Evolutionary conservation across 768 basidiomycete genomes (phyloP), one percentile per base, ranked within the genome.

Genomic region (Pisolithus sp.): DNA sequence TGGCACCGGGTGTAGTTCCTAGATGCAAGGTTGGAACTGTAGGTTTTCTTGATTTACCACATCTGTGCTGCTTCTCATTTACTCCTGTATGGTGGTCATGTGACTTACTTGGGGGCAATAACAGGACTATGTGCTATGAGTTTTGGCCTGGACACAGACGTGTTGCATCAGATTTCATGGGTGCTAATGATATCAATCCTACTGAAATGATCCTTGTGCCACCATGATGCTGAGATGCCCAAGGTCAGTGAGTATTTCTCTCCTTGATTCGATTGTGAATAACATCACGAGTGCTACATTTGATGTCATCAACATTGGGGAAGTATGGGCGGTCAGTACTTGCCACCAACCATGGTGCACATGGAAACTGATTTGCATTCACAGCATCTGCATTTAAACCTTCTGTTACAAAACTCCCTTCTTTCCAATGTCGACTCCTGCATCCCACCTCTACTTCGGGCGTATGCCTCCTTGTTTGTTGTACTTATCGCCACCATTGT

Each of bases 81-180:
- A 20, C 40, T 49, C 38, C 49, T 21, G 42, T 5, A 26, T 2
- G 23, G 39, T 49, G 12, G 34, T n/a, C n/a, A n/a, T 31, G 41
- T 36, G 21, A n/a, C 34, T 48, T 21, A 43, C 50, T 34, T 53
- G 38, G 4, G 24, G 4, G 5, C 31, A 98, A n/a, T n/a, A n/a
- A n/a, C n/a, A n/a, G n/a, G n/a, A n/a, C n/a, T n/a, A n/a, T n/a
- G n/a, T n/a, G n/a, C 71, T 98, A 92, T 67, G 96, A 96, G 49
- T 99, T 99, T 67, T 96, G 98, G 71, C 96, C 96, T 31, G 96
- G 96, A 64, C 97, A 95, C 73, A 85, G 95, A 71, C 91, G 93
- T 65, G 89, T 93, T 59, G 89, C 90, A 48, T 85, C 86, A 62
- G 93, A 96, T 63, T 91, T 97, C 72, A 97, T 95, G 86, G 92